Base-by-base conservation (phyloP, 805 yeast genomes). In the Vanderwaltozyma verrucispora region DNA sequence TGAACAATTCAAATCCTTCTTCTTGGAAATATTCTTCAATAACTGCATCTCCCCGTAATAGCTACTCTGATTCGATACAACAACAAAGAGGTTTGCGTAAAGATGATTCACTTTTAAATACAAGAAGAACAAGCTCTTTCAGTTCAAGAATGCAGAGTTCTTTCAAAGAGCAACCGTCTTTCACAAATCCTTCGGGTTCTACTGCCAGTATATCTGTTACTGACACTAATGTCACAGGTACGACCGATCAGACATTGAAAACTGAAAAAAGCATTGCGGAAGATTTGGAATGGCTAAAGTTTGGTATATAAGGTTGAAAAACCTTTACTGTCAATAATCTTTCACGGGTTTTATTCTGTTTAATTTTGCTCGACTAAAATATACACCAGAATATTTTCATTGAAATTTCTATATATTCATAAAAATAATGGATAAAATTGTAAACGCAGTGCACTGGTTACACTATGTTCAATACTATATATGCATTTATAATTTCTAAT, bases 221-320 rank as follows among this genome's bases (percentile, higher is more conserved):
- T n/a, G 41, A 31, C 21, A 36, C 39, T 5, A 36, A 36, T 31
- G 35, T 17, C 8, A 44, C 37, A 33, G 37, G 33, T 33, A 33
- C 37, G 33, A 39, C 34, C 35, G 39, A 28, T 35, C 30, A n/a
- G 30, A 28, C 35, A 17, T 27, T 25, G 16, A 38, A 36, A 31
- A n/a, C 36, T 9, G 39, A 26, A 9, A 33, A 28, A 25, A 45
- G 39, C 28, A 46, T 45, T 13, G 38, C 50, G 21, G 61, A 56
- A 34, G 64, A 60, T 36, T 45, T 60, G 18, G 62, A 56, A 13
- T 60, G 64, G 62, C 42, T 60, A 17, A 60, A 57, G 38, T 57
- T 60, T 42, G 63, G 62, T 13, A 47, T 55, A 44, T 56, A 43
- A 47, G n/a, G 10, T 8, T n/a, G 10, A 27, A 28, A 21, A n/a